Evolutionary conservation across 129 eudicot genomes (phyloP).

Genomic region (Glebionis coronaria): DNA sequence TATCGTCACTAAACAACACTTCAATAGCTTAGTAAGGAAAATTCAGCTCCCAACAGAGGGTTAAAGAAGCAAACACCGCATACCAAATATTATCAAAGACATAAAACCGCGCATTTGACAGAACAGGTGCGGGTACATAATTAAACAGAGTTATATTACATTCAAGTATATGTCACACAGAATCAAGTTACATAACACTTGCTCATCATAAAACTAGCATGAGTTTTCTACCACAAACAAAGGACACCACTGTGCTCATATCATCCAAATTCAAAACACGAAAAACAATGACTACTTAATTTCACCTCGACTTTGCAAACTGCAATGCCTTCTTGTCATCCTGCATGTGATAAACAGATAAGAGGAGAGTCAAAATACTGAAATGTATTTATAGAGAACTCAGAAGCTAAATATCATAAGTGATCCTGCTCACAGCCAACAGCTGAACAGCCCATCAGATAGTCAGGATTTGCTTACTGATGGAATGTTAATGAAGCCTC

Average conservation of each 20-base stretch:
- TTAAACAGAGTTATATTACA: conserved; percentile 31
- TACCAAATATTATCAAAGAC: background rate
- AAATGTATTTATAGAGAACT: background rate
- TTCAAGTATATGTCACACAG: conserved; percentile 24
- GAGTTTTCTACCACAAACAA: conserved; percentile 29
- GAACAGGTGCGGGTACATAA: conserved; percentile 14
- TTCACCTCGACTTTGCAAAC: conserved; percentile 23
- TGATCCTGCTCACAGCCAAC: background rate
- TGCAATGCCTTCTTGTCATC: conserved; percentile 32
- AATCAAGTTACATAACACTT: conserved; percentile 30
- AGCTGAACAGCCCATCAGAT: background rate
- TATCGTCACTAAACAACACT: no score
- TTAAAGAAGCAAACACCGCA: background rate
- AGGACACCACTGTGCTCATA: conserved; percentile 21
- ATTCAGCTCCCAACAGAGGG: no score
- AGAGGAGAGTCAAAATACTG: background rate
- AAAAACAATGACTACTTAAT: conserved; percentile 27
- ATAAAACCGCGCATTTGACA: background rate
- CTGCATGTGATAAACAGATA: conserved; percentile 25
- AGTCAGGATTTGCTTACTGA: background rate
- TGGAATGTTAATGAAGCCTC: conserved; percentile 9
- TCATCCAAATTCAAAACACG: conserved; percentile 36
- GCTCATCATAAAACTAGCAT: conserved; percentile 32
- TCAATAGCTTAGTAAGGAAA: no score
- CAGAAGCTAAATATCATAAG: background rate